phyloP scores from a whole-genome alignment of 176 grass and related monocot genomes.

The Thalia dealbata region DNA sequence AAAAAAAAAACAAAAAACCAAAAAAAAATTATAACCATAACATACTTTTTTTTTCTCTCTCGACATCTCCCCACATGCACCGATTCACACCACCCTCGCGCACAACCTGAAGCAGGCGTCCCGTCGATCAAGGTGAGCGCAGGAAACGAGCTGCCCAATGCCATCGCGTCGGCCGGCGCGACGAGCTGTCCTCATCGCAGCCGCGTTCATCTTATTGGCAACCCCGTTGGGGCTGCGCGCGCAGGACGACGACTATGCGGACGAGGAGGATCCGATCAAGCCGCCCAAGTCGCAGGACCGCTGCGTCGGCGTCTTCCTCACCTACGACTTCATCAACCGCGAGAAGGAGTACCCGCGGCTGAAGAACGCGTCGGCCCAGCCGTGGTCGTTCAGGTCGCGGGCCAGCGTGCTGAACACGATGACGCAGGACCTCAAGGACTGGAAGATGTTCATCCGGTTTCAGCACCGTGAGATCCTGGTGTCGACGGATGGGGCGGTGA shows the following conservation, averaged over 20 bases:
- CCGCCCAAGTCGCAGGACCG: slow-evolving; percentile 42
- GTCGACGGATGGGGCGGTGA: slow-evolving; percentile 44
- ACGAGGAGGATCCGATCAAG: slow-evolving; percentile 3
- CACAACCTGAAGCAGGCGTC: not conserved
- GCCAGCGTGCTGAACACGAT: slow-evolving; percentile 70
- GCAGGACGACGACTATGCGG: slow-evolving; percentile 37
- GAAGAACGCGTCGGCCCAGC: slow-evolving; percentile 87
- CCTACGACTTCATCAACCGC: slow-evolving; percentile 78
- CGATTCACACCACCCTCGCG: no score
- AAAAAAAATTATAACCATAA: no score
- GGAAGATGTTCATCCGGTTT: slow-evolving; percentile 87
- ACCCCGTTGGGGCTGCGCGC: not conserved
- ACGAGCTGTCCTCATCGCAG: not conserved
- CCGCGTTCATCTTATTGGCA: not conserved
- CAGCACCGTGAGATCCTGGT: slow-evolving; percentile 83
- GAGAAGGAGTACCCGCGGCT: slow-evolving; percentile 65
- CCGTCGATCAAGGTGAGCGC: not conserved
- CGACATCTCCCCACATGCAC: no score
- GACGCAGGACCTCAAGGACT: slow-evolving; percentile 54
- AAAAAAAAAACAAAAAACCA: no score
- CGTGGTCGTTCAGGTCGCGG: slow-evolving; percentile 69
- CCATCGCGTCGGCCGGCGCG: not conserved
- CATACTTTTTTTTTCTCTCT: no score
- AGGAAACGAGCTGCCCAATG: not conserved
- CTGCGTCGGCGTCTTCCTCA: slow-evolving; percentile 81